Base-by-base conservation (phyloP, 805 yeast genomes). In the Zygosaccharomyces kombuchaensis region DNA sequence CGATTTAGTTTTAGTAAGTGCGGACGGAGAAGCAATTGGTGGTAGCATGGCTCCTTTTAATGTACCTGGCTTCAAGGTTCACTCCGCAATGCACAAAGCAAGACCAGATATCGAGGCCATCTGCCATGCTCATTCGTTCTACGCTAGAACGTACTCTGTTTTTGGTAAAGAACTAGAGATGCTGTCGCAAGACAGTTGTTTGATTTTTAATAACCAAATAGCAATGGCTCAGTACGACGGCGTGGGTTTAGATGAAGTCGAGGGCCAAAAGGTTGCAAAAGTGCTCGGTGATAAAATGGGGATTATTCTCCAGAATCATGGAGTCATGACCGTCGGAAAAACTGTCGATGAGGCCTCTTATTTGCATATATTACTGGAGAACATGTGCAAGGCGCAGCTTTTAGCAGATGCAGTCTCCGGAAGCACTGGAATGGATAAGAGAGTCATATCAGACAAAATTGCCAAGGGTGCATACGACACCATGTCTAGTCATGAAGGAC, bases 271-370 rank as follows among this genome's bases (percentile, higher is more conserved):
- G 36, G 74, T 84, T 45, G 88, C 89, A 5, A 62, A 66, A 26
- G 81, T 86, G 1, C 63, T 81, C 25, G 87, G 87, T 6, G 55
- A 67, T 27, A 67, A 74, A 46, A 75, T 76, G 52, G 79, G 74
- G 14, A 73, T 79, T 38, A 80, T 84, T 52, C 67, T 84, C 53
- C 84, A 77, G 61, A 84, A 84, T 69, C 91, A 84, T 60, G 90
- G 91, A 23, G 71, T 83, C 27, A 62, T 84, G 54, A 83, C 89
- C 1, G 83, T 79, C 5, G 91, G 90, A 21, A 52, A 65, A 31
- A 82, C 87, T 5, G 81, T 83, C 9, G 89, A 82, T 57, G 89
- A 82, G 65, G 89, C 90, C 9, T 87, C 87, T 2, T 78, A 76
- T 59, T 60, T 81, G 46, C 84, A 76, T 65, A 72, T 80, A 1